Base-by-base conservation (phyloP, 371 early-diverging fungal genomes). In the Sporodiniella umbellata region DNA sequence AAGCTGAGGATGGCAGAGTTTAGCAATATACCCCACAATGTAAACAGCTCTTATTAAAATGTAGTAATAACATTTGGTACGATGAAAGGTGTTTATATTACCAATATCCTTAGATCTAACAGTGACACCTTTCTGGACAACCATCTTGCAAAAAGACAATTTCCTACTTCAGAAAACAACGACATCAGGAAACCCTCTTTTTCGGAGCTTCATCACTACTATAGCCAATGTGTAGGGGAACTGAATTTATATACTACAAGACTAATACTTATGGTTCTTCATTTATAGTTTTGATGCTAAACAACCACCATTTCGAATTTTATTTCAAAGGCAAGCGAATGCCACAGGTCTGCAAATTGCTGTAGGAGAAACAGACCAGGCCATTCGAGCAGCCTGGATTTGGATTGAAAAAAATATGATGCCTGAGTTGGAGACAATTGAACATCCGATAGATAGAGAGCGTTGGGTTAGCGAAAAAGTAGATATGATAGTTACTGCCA, bases 361-460 rank as follows among this genome's bases (percentile, higher is more conserved):
- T 31, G 86, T 83, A 6, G 87, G 83, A 23, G 95, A 96, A 58
- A 76, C 87, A 0, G 75, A 84, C 40, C 85, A 84, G 30, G 85
- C 75, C 21, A 87, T 92, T 22, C 87, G 92, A 35, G 75, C 84
- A 6, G 92, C 94, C 40, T 96, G 96, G 96, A 62, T 65, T 33
- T 96, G 95, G 96, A 81, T 95, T 23, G 84, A 87, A 70, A 90
- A 87, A 12, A 89, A 92, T 62, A 79, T 93, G 28, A 66, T 87
- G 44, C 73, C 83, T 3, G 89, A 87, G 45, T 51, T 95, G 33
- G 61, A 66, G n/a, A 80, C 74, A 22, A 78, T 98, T 42, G 92
- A 92, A 51, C 88, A 92, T 68, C 74, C 81, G 0, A 66, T 77
- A 8, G 93, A 93, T 37, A 86, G 86, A 42, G 91, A 89, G 40